These are phyloP conservation scores for Saussurea involucrata DNA, from an alignment of 129 eudicot genomes.

Conservation along the genomic window DNA sequence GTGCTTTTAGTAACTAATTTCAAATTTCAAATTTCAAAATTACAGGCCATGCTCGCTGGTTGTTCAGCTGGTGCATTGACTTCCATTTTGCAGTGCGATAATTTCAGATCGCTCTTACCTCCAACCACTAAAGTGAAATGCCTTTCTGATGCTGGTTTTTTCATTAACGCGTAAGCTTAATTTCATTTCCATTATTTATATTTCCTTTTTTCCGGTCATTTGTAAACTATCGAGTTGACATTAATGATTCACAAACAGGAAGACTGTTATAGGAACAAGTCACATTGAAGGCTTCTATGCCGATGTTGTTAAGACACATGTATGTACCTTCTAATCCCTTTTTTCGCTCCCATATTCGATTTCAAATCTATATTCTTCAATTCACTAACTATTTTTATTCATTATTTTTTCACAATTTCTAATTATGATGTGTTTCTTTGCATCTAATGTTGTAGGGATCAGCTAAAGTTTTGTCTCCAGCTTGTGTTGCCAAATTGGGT, in stretches of 20 bases:
- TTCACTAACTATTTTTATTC: background rate
- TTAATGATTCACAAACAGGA: conserved; percentile 41
- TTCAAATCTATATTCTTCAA: background rate
- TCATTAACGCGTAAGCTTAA: conserved; percentile 64
- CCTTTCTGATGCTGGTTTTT: conserved; percentile 86
- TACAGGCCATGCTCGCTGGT: conserved; percentile 78
- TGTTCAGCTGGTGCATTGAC: conserved; percentile 97
- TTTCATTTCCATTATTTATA: background rate
- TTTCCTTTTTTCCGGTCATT: background rate
- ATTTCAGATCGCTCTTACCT: conserved; percentile 73
- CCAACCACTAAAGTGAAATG: conserved; percentile 71
- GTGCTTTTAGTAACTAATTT: background rate
- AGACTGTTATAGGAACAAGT: conserved; percentile 67
- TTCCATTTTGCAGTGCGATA: conserved; percentile 81
- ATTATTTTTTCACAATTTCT: background rate
- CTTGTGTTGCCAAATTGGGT: conserved; percentile 54
- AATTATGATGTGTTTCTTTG: background rate
- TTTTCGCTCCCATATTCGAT: background rate
- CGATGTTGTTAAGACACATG: conserved; percentile 76
- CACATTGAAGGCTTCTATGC: conserved; percentile 70
- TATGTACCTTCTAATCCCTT: conserved; percentile 16
- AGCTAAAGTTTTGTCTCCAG: conserved; percentile 59
- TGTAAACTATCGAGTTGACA: background rate
- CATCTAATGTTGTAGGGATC: conserved; percentile 52
- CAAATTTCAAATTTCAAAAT: background rate